Evolutionary conservation across 2,329 filamentous ascomycete genomes (phyloP), one percentile per base, ranked within the genome.

Genomic region (Xylariales sp.): DNA sequence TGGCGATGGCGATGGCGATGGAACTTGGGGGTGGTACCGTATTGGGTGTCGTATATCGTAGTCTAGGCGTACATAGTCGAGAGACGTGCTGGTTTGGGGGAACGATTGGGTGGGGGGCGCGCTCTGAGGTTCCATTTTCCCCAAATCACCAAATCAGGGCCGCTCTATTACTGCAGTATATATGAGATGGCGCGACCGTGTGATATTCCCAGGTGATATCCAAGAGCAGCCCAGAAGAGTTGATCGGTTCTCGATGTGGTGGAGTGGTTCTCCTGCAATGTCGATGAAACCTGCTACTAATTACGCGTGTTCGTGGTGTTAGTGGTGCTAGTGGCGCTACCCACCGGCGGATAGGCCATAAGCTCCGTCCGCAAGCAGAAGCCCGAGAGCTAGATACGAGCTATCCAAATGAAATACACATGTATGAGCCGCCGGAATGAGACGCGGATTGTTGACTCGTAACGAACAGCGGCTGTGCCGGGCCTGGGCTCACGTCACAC

Each of bases 331-430:
- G 57, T 50, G 57, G 57, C 34, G 32, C 46, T 49, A 48, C 34
- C 45, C 45, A 16, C 39, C 32, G 18, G 10, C n/a, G 32, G n/a
- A 5, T 59, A 60, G 30, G 32, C 4, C 16, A 23, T 43, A 39
- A 50, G 57, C 57, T 50, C 54, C n/a, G 32, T 55, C 16, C 23
- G 23, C 23, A 23, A 23, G 23, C 23, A 23, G 23, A 23, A 23
- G 23, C 23, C 54, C 61, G 30, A 59, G 55, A 18, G 39, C 12
- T 41, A 49, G 48, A 64, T 64, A 59, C 62, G 62, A 59, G 62
- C 23, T 52, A 9, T 50, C 45, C 8, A 45, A 53, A 52, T 36
- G 30, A 28, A 64, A 64, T 30, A 43, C 36, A 10, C n/a, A 64
- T 58, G 54, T 59, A 48, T 53, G 18, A 61, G 61, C 34, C 43